Evolutionary conservation across 2,329 filamentous ascomycete species (phyloP), one percentile per base, ranked within the genome.

Genomic region (Pseudogymnoascus pannorum): DNA sequence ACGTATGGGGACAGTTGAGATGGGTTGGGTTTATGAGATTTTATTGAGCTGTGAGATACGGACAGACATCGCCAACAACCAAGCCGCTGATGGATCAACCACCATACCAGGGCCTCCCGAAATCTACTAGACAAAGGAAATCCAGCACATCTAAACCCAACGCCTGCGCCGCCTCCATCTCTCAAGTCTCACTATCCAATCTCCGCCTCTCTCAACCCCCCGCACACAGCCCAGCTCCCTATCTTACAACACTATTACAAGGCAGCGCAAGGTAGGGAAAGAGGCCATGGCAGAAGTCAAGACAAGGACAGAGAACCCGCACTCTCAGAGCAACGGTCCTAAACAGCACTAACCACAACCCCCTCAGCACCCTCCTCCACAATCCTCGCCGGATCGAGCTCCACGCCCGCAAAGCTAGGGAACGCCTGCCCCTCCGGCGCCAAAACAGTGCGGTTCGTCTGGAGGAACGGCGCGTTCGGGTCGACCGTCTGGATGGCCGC

Each of bases 331-430:
- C 5, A 51, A 14, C 22, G 11, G 22, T 22, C 24, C 22, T 51
- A 51, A 26, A 51, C 42, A 26, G 4, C 42, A 51, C 42, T 29
- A 16, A 51, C 42, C 42, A 29, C 42, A 11, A 51, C 42, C 6
- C 42, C 42, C 22, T 51, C 12, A 14, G 42, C 42, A 22, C 42
- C 42, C 42, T 62, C 59, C 35, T 66, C 67, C 24, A 69, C 66
- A 40, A 69, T 69, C 8, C 65, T 57, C 5, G 68, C 68, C 6
- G 65, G 67, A 60, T 68, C 67, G 16, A 63, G 59, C 51, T 63
- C 60, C n/a, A 59, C 51, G 38, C 57, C 61, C n/a, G 35, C 26
- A 35, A 24, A 61, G 20, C 54, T 33, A 18, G 62, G 61, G 29
- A 35, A 60, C 40, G 35, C 33, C 33, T 57, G 26, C 8, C 51